Evolutionary conservation across 176 grass and related monocot genomes (phyloP), one percentile per base, ranked within the genome.

Genomic region (Microstegium vimineum): DNA sequence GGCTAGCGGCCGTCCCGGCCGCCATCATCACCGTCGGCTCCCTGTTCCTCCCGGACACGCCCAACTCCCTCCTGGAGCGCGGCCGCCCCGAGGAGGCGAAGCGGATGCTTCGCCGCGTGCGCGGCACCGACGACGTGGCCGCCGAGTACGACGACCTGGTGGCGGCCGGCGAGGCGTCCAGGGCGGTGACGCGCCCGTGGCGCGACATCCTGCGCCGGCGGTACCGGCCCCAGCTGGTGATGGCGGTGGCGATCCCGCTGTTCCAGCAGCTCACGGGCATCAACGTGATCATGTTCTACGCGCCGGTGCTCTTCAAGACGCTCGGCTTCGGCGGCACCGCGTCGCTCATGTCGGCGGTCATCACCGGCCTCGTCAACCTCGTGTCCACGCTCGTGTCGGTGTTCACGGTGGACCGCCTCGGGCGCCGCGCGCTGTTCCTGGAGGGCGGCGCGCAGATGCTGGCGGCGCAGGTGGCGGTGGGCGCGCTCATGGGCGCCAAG

Each of bases 201-300:
- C 35, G 25, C 14, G 34, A 34, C 1, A 34, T 83, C 14, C 0
- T 46, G 2, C 18, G 14, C 15, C 83, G 30, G 26, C 28, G 36
- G 9, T 45, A 85, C 83, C 64, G 83, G 2, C 74, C 87, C 4
- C 90, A 88, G 79, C 82, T 95, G 2, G 83, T 79, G 34, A 95
- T 95, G 93, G 63, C 93, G 40, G 66, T 95, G 28, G 28, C 85
- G 8, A 88, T 94, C 27, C 87, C 90, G 10, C 65, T 25, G 41
- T 94, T 91, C 84, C 92, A 91, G 59, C 89, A 94, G 71, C 89
- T 94, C 77, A 91, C 92, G 3, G 89, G 92, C 18, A 94, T 91
- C 71, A 94, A 91, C 63, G 92, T 89, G 23, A 89, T 94, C 72
- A 94, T 94, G 92, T 91, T 94, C 75, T 94, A 94, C 38, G 92